Base-by-base conservation (phyloP, 495 filamentous ascomycete genomes). In the Letharia lupina region DNA sequence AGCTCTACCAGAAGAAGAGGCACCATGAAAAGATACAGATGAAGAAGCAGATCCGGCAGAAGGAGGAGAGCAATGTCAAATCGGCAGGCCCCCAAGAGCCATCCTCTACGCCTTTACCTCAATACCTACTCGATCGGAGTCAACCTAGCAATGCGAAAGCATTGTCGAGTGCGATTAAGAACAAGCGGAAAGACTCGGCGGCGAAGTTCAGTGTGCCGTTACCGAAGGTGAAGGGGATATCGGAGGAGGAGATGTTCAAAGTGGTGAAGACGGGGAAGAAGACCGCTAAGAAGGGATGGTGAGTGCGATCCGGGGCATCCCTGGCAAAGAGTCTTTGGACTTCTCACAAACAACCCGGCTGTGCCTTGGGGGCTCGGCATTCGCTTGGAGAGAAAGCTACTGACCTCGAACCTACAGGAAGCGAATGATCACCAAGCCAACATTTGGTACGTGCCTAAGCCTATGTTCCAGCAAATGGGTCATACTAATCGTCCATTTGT, bases 21-120 rank as follows among this genome's bases (percentile, higher is more conserved):
- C 91, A 92, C 78, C 84, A 89, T 72, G 90, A 98, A 80, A 99
- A 99, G 88, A 98, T 99, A 76, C 93, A 97, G 86, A 93, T 98
- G 90, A 89, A 90, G 77, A 97, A 98, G 85, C 82, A 86, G 72
- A 96, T 98, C 84, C 89, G 88, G 77, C 87, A 89, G 65, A 89
- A 93, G 79, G 94, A 98, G 75, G 90, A 97, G 81, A 88, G 90
- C 77, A 95, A 95, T 73, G 87, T 98, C 81, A 95, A 96, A 78
- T 88, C 90, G n/a, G 81, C 85, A n/a, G 83, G 85, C n/a, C 84
- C 87, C 69, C 78, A 85, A 65, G 87, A 89, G 76, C 87, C 90
- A 31, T 86, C 86, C 68, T 75, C 78, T 56, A 88, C 87, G 42
- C 87, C 93, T 56, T 75, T 96, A 64, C 93, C 93, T 40, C 83